These are phyloP conservation scores for Diplocarpon mali DNA, from an alignment of 2,329 filamentous ascomycete species.

Conservation along the genomic window DNA sequence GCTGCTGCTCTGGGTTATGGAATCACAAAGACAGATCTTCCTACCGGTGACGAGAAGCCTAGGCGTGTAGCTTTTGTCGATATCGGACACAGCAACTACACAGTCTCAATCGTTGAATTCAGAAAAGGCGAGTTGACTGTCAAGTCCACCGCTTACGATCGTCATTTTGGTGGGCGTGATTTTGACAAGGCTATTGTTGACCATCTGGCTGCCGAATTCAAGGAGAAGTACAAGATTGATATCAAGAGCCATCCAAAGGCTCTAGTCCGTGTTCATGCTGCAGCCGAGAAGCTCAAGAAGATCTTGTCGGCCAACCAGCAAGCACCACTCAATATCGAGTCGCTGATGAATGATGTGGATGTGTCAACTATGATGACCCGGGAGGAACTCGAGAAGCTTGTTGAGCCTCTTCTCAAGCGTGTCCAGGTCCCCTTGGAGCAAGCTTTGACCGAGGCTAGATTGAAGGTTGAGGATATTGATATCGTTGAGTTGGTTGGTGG, in stretches of 20 bases:
- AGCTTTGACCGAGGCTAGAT: slow-evolving; percentile 85
- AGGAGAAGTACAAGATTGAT: slow-evolving; percentile 95
- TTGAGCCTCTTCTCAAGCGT: slow-evolving; percentile 71
- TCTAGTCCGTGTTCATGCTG: slow-evolving; percentile 72
- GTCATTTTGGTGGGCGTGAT: slow-evolving; percentile 93
- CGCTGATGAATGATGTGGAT: slow-evolving; percentile 95
- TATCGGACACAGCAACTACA: slow-evolving; percentile 94
- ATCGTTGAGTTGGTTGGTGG: slow-evolving; percentile 87
- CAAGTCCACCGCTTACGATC: slow-evolving; percentile 85
- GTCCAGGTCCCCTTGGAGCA: slow-evolving; percentile 70
- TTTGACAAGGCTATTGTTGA: slow-evolving; percentile 93
- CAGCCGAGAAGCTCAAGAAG: slow-evolving; percentile 97
- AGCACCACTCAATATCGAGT: slow-evolving; percentile 92
- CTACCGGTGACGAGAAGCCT: slow-evolving; percentile 79
- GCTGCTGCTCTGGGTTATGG: slow-evolving; percentile 92
- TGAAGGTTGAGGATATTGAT: slow-evolving; percentile 88
- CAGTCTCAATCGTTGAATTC: slow-evolving; percentile 89
- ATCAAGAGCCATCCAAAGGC: slow-evolving; percentile 87
- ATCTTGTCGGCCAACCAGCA: slow-evolving; percentile 89
- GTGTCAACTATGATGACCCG: slow-evolving; percentile 82
- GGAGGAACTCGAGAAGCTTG: slow-evolving; percentile 84
- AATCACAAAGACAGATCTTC: slow-evolving; percentile 95
- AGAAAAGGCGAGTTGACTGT: slow-evolving; percentile 92
- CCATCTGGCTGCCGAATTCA: slow-evolving; percentile 92
- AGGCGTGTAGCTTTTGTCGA: slow-evolving; percentile 86